Evolutionary conservation across 192 early-diverging fungal species (phyloP), one percentile per base, ranked within the genome.

Genomic region (Backusella australiensis): DNA sequence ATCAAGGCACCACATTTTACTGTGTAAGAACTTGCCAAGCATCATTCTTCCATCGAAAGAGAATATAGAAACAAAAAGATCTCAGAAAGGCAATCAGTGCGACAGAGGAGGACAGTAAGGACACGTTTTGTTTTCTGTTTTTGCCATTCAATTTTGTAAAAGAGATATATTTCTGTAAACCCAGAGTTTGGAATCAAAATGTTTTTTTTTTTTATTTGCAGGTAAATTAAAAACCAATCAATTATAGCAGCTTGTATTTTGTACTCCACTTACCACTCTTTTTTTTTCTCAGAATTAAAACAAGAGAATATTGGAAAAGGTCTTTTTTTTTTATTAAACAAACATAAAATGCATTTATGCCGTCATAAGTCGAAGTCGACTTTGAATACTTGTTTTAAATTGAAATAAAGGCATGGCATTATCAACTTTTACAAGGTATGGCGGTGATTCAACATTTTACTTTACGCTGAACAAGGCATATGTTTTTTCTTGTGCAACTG

Each of bases 61-160:
- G 46, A 49, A 49, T n/a, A 49, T 49, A 49, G 46, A 49, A 49
- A 49, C 46, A n/a, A 7, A 49, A 49, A 49, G 46, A 19, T 19
- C 46, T 49, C 46, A 49, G 19, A 21, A 49, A 49, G 46, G 46
- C 19, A 59, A 59, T 26, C 53, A 26, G 53, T 59, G 21, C 23
- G 53, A 59, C 53, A 26, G 21, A 59, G 53, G 7, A 26, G n/a
- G 21, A 3, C 21, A 26, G 46, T 49, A 26, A 26, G 23, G 23
- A 26, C 53, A 59, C 53, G 53, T 59, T 59, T 59, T 59, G 53
- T 59, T 59, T 59, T 59, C 53, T 59, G 53, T 59, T 59, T 59
- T 59, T 59, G 53, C 53, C 17, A 59, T 59, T 26, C 21, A 59
- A 23, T 59, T 59, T 26, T 59, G 21, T 59, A 26, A 59, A 53